Evolutionary conservation across 257 asterid genomes (phyloP), one percentile per base, ranked within the genome.

Genomic region (Petunia secreta): DNA sequence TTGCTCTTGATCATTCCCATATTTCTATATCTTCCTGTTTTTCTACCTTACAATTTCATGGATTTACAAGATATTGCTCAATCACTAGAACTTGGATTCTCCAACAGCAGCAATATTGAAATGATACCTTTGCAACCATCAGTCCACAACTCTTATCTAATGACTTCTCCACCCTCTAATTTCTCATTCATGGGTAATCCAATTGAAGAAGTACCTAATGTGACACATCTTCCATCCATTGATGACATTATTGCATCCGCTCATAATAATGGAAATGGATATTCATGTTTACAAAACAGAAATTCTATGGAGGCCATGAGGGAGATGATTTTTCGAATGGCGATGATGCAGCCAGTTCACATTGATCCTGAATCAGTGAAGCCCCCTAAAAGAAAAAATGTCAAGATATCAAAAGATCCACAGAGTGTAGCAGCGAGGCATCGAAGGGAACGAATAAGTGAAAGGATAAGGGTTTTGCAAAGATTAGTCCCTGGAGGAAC

Each of bases 391-490:
- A 81, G 92, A 67, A 88, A 84, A 86, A 89, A 89, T 75, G 90
- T 89, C 63, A 85, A 81, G 85, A 87, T 87, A 52, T 89, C 92
- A 8, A 89, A 81, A 75, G 92, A 89, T 62, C 92, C 92, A 8
- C 92, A 89, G 76, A 89, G 92, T 60, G 89, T 89, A 37, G 90
- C 92, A 60, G 92, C 92, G 16, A 85, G 92, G 58, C 89, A 86
- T 57, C 80, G 92, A 36, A 71, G 92, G 79, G 92, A 89, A 80
- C 80, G 87, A 86, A 89, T 89, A 54, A 89, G 92, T 59, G 88
- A 89, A 68, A 82, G 86, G 83, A 87, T 89, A 14, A 85, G 90
- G 77, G 81, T 84, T 54, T 81, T 89, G 3, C 90, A 87, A 82
- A 87, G 88, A 78, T 81, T 89, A 66, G 92, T 89, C 3, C 92